These are phyloP conservation scores for Flaveria bidentis DNA, from an alignment of 129 eudicot genomes.

Conservation along the genomic window DNA sequence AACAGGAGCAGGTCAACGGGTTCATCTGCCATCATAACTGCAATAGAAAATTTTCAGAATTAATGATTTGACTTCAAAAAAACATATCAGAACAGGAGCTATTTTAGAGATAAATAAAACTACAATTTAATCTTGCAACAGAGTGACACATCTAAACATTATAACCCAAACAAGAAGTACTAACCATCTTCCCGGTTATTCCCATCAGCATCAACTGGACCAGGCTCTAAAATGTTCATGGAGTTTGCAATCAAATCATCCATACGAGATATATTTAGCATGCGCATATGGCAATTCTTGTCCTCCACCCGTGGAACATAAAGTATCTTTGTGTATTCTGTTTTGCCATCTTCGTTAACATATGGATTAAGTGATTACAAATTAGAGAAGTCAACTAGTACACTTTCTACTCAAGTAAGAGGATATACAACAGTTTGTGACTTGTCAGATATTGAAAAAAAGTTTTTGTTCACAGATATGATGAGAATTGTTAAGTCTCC, in stretches of 20 bases:
- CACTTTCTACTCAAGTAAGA: background rate
- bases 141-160: background rate
- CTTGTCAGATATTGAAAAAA: background rate
- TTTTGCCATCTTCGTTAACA: constrained; percentile 53
- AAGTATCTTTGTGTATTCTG: constrained; percentile 52
- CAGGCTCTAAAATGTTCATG: constrained; percentile 94
- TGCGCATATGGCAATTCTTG: constrained; percentile 87
- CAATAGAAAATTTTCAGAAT: constrained; percentile 6
- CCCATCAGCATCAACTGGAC: constrained; percentile 76
- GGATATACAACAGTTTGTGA: background rate
- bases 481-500: background rate
- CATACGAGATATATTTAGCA: constrained; percentile 71
- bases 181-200: constrained; percentile 93
- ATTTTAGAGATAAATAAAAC: background rate
- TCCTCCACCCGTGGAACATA: constrained; percentile 99
- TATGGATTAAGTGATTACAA: constrained; percentile 15
- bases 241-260: constrained; percentile 90
- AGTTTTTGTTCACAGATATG: background rate
- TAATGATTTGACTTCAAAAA: background rate
- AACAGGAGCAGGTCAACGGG: constrained; percentile 86
- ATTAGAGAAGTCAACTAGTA: background rate
- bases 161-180: constrained; percentile 7
- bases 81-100: background rate
- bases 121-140: background rate
- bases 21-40: constrained; percentile 88